Conservation (phyloP, 768 basidiomycete species). For the Grammothele lineata region DNA sequence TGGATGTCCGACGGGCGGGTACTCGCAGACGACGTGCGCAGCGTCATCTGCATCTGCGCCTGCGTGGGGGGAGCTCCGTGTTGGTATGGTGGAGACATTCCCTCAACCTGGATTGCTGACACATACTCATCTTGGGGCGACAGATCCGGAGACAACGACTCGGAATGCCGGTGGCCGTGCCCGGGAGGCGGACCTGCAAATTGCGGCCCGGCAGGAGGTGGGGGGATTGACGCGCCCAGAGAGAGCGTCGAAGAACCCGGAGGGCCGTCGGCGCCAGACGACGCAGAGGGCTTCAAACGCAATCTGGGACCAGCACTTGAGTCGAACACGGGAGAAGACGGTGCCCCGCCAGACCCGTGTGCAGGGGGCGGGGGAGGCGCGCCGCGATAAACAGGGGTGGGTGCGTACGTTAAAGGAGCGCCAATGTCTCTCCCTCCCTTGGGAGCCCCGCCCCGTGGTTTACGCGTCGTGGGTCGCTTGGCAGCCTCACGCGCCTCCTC, state of each 20-base stretch:
- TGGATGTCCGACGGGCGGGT: constrained; percentile 28
- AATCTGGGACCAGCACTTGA: constrained; percentile 45
- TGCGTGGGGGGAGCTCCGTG: constrained; percentile 18
- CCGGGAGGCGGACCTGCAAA: constrained; percentile 13
- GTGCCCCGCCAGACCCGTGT: not conserved
- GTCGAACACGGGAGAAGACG: constrained; percentile 30
- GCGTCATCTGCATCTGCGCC: constrained; percentile 28
- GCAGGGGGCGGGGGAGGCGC: constrained; percentile 2
- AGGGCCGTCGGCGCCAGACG: constrained; percentile 19
- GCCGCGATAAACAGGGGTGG: constrained; percentile 11
- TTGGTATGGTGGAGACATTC: constrained; percentile 16
- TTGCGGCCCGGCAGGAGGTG: constrained; percentile 15
- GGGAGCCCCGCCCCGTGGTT: constrained; percentile 26
- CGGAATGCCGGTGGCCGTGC: constrained; percentile 13
- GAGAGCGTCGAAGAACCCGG: constrained; percentile 11
- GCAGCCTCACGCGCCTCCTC: constrained; percentile 41
- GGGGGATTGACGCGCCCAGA: constrained; percentile 7
- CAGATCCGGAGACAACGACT: constrained; percentile 29
- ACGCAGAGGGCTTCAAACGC: constrained; percentile 44
- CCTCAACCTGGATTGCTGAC: constrained; percentile 17
- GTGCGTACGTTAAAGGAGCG: constrained; percentile 24
- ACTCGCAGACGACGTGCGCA: constrained; percentile 22
- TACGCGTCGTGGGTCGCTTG: constrained; percentile 29
- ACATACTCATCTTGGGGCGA: constrained; percentile 33
- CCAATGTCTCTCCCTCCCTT: constrained; percentile 40